Evolutionary conservation across 768 basidiomycete species (phyloP), one percentile per base, ranked within the genome.

Genomic region (Hygrophorus russula): DNA sequence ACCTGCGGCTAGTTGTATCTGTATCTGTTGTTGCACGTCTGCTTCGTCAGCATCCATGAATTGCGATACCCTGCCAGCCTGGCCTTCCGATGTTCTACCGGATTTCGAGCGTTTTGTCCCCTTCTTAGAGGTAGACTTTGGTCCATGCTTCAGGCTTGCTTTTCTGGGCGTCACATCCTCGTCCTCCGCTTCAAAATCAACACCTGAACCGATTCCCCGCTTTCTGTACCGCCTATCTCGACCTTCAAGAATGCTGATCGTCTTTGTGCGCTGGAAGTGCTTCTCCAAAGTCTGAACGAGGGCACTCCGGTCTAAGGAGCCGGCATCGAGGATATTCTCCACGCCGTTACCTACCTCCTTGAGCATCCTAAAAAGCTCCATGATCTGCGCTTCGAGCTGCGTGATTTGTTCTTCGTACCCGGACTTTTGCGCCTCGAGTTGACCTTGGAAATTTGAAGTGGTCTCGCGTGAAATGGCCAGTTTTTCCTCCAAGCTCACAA

Each of bases 291-390:
- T 75, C 29, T 82, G 74, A 5, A 96, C 80, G 32, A 98, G 71
- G 13, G 79, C 71, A 62, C 82, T 82, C 46, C 90, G 73, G 54
- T 93, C 84, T 76, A 91, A 78, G 6, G 68, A 73, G 34, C 73
- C 73, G 18, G 65, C 70, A 58, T 81, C 85, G 14, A 86, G 63
- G 46, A 92, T 77, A 48, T 72, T 74, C 44, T 87, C 83, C 30
- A 89, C 74, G 11, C 83, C 82, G 44, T 74, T 78, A 12, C 83
- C 80, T 29, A 84, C 74, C 54, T 94, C 87, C 57, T 80, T 86
- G 42, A 98, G 68, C 90, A 96, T 94, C 51, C 83, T 73, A 67
- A 93, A 98, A 13, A 97, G 62, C 57, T 96, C 92, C 71, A 86
- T 77, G 48, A 94, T 93, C 66, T 96, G 88, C 10, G 82, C 74